A percentile compares a stretch with the other conserved stretches of the same genome.
Evolutionary conservation across 495 filamentous ascomycete genomes (phyloP).

Genomic region (Podospora appendiculata): DNA sequence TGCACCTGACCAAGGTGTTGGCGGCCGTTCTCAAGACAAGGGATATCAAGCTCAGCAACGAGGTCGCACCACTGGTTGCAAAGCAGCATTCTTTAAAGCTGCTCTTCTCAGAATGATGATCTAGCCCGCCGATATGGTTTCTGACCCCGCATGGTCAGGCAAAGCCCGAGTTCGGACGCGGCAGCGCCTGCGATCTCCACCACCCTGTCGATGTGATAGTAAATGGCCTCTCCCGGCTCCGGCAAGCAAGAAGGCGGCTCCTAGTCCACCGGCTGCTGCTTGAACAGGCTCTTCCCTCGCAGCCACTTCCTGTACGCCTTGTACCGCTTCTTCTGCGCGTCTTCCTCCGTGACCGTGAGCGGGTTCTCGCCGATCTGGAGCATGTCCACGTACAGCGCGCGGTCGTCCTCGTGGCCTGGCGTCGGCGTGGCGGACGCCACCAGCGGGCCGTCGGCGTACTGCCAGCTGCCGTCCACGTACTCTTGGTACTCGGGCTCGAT

Average conservation of each 20-base stretch:
- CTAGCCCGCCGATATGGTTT: too few species aligned
- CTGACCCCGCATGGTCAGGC: too few species aligned
- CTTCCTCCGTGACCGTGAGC: slow-evolving; percentile 78
- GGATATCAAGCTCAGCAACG: slow-evolving; percentile 13
- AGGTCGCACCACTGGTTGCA: neutral
- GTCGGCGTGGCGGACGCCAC: neutral
- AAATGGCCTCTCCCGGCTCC: too few species aligned
- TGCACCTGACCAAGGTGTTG: slow-evolving; percentile 22
- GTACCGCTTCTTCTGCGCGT: slow-evolving; percentile 83
- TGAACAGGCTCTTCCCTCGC: slow-evolving; percentile 85
- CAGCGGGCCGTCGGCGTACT: slow-evolving; percentile 20
- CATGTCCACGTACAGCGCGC: slow-evolving; percentile 67
- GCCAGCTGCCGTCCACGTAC: slow-evolving; percentile 56
- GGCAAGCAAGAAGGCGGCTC: slow-evolving; percentile 5
- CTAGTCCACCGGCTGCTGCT: slow-evolving; percentile 70
- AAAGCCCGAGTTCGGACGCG: too few species aligned
- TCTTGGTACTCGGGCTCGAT: slow-evolving; percentile 62
- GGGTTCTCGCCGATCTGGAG: slow-evolving; percentile 71
- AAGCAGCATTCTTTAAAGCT: neutral
- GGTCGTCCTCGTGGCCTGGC: slow-evolving; percentile 51
- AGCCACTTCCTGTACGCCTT: slow-evolving; percentile 94
- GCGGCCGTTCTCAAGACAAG: slow-evolving; percentile 21
- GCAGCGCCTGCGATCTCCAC: too few species aligned
- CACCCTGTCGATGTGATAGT: too few species aligned
- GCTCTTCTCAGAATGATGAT: too few species aligned